Percentiles rank a stretch among this genome's conserved stretches.
These are phyloP conservation scores for Pugionium cornutum DNA, from an alignment of 345 rosid genomes.

Conservation along the genomic window DNA sequence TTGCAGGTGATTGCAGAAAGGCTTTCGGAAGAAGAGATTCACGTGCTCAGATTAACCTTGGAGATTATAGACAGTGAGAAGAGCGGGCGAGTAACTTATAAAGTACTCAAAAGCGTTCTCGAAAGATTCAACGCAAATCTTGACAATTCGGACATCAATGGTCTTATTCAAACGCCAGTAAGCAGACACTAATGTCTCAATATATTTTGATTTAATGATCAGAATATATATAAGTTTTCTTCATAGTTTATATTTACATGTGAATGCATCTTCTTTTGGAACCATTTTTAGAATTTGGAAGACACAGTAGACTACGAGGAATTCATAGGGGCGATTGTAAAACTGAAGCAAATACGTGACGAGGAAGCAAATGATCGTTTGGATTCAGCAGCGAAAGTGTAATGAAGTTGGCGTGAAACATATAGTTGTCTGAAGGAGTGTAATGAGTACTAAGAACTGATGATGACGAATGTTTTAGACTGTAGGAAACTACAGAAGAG, in stretches of 20 bases:
- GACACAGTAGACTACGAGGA: constrained; percentile 79
- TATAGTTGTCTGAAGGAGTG: constrained; percentile 54
- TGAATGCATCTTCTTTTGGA: not conserved
- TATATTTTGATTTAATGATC: not conserved
- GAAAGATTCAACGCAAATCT: constrained; percentile 64
- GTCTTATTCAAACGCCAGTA: constrained; percentile 71
- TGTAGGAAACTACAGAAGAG: constrained; percentile 20
- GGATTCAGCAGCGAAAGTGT: constrained; percentile 50
- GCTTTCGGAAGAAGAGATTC: constrained; percentile 81
- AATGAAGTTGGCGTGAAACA: constrained; percentile 60
- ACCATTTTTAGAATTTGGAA: constrained; percentile 53
- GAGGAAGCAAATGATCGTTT: constrained; percentile 60
- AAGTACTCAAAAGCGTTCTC: constrained; percentile 77
- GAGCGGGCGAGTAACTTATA: constrained; percentile 69
- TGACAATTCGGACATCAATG: constrained; percentile 61
- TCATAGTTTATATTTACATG: not conserved
- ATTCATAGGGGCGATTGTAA: constrained; percentile 65
- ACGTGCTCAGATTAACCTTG: constrained; percentile 67
- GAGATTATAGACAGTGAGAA: constrained; percentile 70
- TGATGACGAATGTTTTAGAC: constrained; percentile 55
- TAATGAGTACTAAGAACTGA: constrained; percentile 54
- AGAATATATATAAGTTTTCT: constrained; percentile 1
- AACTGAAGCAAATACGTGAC: constrained; percentile 59
- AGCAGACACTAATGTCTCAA: constrained; percentile 27
- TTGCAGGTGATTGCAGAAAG: constrained; percentile 67